A percentile compares a stretch with the other conserved stretches of the same genome.
Evolutionary conservation across 805 yeast genomes (phyloP).

Genomic region (Ogataea paraovalis): DNA sequence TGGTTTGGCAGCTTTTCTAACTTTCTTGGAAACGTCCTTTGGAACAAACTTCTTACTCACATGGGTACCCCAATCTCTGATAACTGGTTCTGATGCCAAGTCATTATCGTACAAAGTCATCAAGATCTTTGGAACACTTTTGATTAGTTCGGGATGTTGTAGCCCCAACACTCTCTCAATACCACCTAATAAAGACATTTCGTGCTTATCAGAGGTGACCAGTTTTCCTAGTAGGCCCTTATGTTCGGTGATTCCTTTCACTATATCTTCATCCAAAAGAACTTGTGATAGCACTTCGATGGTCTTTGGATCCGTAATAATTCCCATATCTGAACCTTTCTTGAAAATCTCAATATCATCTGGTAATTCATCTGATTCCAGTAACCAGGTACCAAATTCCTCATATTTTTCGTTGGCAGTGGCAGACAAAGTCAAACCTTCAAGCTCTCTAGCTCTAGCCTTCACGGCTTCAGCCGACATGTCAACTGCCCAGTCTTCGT

Average conservation of each 20-base stretch:
- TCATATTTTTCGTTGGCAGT: conserved; percentile 52
- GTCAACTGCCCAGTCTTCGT: conserved; percentile 97
- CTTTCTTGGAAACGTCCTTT: conserved; percentile 87
- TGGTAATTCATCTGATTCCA: conserved; percentile 55
- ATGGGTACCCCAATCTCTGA: conserved; percentile 81
- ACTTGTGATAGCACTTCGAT: conserved; percentile 91
- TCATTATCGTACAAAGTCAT: conserved; percentile 81
- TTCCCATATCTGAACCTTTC: conserved; percentile 76
- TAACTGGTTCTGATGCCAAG: conserved; percentile 76
- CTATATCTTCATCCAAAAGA: conserved; percentile 74
- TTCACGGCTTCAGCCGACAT: conserved; percentile 94
- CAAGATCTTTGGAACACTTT: conserved; percentile 75
- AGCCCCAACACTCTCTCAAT: conserved; percentile 89
- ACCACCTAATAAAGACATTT: conserved; percentile 91
- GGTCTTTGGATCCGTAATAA: conserved; percentile 67
- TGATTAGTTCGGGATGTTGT: conserved; percentile 65
- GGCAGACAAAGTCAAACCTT: conserved; percentile 46
- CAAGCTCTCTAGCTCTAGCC: conserved; percentile 85
- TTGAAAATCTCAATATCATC: conserved; percentile 89
- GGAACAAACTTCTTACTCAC: conserved; percentile 92
- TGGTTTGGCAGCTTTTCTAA: conserved; percentile 94
- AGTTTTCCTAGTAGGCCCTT: conserved; percentile 79
- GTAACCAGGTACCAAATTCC: conserved; percentile 87
- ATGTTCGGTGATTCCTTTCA: conserved; percentile 69
- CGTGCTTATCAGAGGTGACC: conserved; percentile 62